Evolutionary conservation across 2,329 filamentous ascomycete species (phyloP).

Genomic region (Zasmidium citrigriseum): DNA sequence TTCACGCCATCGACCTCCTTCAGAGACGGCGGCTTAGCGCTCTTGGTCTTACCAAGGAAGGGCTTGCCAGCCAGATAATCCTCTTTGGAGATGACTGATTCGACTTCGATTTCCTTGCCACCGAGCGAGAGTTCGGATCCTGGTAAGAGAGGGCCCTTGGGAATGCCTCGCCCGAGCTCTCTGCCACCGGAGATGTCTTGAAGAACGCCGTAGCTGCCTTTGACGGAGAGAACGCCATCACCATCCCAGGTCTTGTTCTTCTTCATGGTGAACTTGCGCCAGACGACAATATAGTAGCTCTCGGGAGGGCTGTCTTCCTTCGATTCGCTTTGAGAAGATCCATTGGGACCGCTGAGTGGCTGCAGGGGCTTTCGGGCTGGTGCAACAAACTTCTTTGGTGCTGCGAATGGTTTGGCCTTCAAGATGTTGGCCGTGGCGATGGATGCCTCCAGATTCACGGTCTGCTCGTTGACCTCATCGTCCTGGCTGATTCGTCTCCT

Average conservation of each 20-base stretch:
- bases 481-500: slow-evolving; percentile 43
- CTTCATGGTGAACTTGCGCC: slow-evolving; percentile 68
- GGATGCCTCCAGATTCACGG: slow-evolving; percentile 19
- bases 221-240: slow-evolving; percentile 64
- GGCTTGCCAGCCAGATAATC: slow-evolving; percentile 43
- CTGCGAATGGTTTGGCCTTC: slow-evolving; percentile 27
- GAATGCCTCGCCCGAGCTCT: slow-evolving; percentile 61
- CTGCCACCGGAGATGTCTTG: slow-evolving; percentile 62
- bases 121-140: slow-evolving; percentile 63
- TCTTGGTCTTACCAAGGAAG: slow-evolving; percentile 29
- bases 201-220: slow-evolving; percentile 59
- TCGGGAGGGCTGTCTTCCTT: slow-evolving; percentile 27
- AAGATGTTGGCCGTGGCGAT: slow-evolving; percentile 32
- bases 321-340: slow-evolving; percentile 14
- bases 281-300: slow-evolving; percentile 48
- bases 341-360: slow-evolving; percentile 26
- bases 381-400: slow-evolving; percentile 25
- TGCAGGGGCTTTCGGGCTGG: slow-evolving; percentile 33
- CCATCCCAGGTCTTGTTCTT: slow-evolving; percentile 80
- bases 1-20: slow-evolving; percentile 29
- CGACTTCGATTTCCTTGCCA: slow-evolving; percentile 70
- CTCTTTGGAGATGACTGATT: slow-evolving; percentile 60
- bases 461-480: slow-evolving; percentile 26
- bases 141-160: slow-evolving; percentile 57
- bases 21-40: slow-evolving; percentile 26